These are phyloP conservation scores for Colletotrichum paranaense DNA, from an alignment of 2,329 filamentous ascomycete genomes.

Conservation along the genomic window DNA sequence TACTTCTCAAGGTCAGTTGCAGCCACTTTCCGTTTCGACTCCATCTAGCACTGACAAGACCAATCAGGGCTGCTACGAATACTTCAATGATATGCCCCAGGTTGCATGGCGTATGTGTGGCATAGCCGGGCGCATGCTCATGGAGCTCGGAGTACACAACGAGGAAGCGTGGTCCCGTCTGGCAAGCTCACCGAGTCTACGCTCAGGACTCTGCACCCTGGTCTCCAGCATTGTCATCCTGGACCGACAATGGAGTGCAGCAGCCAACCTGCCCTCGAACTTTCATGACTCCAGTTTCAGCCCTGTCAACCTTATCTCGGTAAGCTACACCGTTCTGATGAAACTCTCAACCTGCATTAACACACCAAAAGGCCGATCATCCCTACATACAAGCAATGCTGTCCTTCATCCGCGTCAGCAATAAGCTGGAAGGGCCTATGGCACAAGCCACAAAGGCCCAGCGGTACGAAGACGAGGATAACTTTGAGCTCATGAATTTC, in stretches of 20 bases:
- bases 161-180: background rate
- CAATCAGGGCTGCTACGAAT: background rate
- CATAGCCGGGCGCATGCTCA: background rate
- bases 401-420: slow-evolving; percentile 37
- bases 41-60: background rate
- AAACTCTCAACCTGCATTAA: background rate
- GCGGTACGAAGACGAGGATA: slow-evolving; percentile 40
- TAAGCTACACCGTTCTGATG: background rate
- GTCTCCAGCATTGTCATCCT: background rate
- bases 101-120: background rate
- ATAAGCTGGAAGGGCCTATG: slow-evolving; percentile 38
- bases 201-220: background rate
- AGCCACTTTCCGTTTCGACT: background rate
- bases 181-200: background rate
- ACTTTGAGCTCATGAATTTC: slow-evolving; percentile 44
- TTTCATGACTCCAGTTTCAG: background rate
- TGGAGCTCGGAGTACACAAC: background rate
- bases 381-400: background rate
- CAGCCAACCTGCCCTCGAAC: background rate
- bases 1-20: background rate
- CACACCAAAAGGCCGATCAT: background rate
- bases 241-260: background rate
- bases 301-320: background rate
- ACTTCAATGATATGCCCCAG: background rate
- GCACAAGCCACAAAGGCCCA: slow-evolving; percentile 28